Evolutionary conservation across 2,329 filamentous ascomycete genomes (phyloP).

Genomic region (Hymenoscyphus fructigenus): DNA sequence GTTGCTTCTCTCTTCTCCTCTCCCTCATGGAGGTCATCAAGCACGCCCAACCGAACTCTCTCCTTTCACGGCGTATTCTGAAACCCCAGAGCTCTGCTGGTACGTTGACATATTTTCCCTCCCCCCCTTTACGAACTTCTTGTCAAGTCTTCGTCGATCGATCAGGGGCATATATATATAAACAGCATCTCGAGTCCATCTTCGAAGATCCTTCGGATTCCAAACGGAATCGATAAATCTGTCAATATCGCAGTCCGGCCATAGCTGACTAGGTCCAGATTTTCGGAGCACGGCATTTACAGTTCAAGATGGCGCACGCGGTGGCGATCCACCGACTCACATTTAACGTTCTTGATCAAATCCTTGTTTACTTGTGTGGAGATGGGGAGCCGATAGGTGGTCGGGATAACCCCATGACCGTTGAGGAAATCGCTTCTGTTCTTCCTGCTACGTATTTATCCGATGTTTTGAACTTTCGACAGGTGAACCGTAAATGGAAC

Average conservation of each 20-base stretch:
- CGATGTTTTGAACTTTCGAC: conserved; percentile 14
- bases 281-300: background rate
- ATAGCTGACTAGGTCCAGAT: background rate
- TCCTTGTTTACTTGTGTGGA: conserved; percentile 10
- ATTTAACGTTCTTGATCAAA: conserved; percentile 16
- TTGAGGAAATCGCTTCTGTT: background rate
- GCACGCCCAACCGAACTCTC: background rate
- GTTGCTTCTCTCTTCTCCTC: background rate
- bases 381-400: background rate
- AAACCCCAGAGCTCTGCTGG: background rate
- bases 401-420: conserved; percentile 3
- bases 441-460: background rate
- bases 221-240: background rate
- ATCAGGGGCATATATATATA: background rate
- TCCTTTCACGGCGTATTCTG: background rate
- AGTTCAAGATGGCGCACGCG: background rate
- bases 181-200: background rate
- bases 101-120: background rate
- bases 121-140: background rate
- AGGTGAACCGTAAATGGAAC: conserved; percentile 13
- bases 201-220: background rate
- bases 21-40: conserved; percentile 1
- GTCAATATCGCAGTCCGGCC: background rate
- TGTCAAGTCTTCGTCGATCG: background rate
- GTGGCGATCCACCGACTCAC: conserved; percentile 2